Percentiles rank a stretch among this genome's conserved stretches.
These are phyloP conservation scores for Fusarium fujikuroi DNA, from an alignment of 2,329 filamentous ascomycete genomes.

Conservation along the genomic window DNA sequence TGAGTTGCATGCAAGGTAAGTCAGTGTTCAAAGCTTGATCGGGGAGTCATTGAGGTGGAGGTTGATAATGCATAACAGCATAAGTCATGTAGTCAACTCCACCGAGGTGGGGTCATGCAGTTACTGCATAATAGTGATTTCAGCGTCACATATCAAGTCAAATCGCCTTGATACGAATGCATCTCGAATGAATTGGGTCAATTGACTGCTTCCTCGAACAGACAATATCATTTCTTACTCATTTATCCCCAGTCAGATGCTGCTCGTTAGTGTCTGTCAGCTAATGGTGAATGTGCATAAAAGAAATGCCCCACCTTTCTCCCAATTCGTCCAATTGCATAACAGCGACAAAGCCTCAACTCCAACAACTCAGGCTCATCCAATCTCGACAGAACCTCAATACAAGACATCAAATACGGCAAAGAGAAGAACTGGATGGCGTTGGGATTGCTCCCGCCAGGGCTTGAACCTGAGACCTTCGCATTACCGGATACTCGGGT, in stretches of 20 bases:
- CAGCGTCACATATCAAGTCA: too few species aligned
- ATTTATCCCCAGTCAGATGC: too few species aligned
- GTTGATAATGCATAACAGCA: neutral
- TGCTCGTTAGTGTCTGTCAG: accelerated
- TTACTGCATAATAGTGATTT: too few species aligned
- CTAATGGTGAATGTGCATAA: neutral
- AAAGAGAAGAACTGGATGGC: neutral
- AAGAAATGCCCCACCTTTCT: neutral
- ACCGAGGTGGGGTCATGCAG: too few species aligned
- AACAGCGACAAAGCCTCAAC: neutral
- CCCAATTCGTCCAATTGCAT: neutral
- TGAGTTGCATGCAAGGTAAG: neutral
- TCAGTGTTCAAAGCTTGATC: neutral
- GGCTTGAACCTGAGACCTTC: constrained; percentile 10
- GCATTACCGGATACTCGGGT: neutral
- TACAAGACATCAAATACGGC: accelerated
- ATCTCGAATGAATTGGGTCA: too few species aligned
- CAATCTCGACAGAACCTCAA: neutral
- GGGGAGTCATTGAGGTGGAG: too few species aligned
- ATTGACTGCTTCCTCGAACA: neutral
- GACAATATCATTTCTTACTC: accelerated
- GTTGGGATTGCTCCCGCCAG: constrained; percentile 9
- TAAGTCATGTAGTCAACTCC: too few species aligned
- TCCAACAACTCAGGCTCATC: neutral
- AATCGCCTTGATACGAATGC: too few species aligned